A percentile compares a stretch with the other conserved stretches of the same genome.
phyloP scores from a whole-genome alignment of 306 rosid genomes.

The Carpinus fangiana region DNA sequence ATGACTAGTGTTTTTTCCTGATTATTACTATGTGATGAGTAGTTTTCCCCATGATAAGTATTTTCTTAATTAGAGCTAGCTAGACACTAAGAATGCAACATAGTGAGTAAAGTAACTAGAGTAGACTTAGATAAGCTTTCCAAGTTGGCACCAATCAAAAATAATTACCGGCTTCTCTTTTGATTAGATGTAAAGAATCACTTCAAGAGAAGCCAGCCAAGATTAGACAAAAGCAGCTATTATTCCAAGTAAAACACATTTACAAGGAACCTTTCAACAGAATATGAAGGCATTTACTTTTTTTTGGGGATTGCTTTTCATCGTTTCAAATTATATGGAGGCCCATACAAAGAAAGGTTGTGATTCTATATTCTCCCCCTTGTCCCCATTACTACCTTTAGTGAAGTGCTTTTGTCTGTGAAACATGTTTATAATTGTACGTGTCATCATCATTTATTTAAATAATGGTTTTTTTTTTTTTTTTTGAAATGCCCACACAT shows the following conservation, averaged over 20 bases:
- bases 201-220: background rate
- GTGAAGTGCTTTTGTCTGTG: background rate
- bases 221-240: constrained; percentile 19
- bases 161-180: background rate
- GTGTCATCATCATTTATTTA: background rate
- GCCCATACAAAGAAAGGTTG: constrained; percentile 25
- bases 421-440: background rate
- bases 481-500: too few relatives aligned
- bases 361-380: constrained; percentile 32
- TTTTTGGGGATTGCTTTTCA: constrained; percentile 27
- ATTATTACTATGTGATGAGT: too few relatives aligned
- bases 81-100: too few relatives aligned
- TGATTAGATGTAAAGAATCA: background rate
- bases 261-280: constrained; percentile 43
- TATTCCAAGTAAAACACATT: constrained; percentile 15
- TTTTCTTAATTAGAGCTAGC: too few relatives aligned
- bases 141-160: background rate
- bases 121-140: background rate
- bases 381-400: constrained; percentile 33
- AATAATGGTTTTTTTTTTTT: background rate
- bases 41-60: too few relatives aligned
- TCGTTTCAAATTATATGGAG: constrained; percentile 26
- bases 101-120: background rate
- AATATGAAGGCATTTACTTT: constrained; percentile 34
- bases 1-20: too few relatives aligned